These are phyloP conservation scores for Neonectria ditissima DNA, from an alignment of 2,329 filamentous ascomycete genomes.

Conservation along the genomic window DNA sequence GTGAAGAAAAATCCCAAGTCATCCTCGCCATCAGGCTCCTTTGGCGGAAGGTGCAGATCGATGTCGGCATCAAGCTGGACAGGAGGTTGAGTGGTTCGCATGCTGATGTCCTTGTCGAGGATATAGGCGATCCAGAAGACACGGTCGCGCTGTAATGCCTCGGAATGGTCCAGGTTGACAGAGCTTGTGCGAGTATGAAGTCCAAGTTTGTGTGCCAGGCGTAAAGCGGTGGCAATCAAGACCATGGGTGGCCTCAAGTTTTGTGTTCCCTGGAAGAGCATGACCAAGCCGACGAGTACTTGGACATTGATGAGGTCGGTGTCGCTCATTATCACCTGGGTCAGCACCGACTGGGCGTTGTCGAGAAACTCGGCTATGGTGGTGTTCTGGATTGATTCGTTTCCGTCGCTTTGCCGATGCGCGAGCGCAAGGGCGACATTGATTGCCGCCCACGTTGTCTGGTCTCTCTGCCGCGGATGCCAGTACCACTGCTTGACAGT, in stretches of 20 bases:
- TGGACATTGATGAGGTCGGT: constrained; percentile 22
- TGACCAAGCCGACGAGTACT: constrained; percentile 25
- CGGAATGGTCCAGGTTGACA: neutral
- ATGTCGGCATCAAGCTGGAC: constrained; percentile 25
- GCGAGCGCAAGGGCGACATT: constrained; percentile 29
- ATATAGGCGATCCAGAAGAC: constrained; percentile 49
- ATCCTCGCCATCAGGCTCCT: neutral
- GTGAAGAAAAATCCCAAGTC: neutral
- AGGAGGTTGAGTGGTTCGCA: constrained; percentile 15
- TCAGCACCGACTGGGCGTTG: constrained; percentile 28
- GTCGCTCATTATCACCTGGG: constrained; percentile 13
- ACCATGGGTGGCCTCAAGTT: constrained; percentile 21
- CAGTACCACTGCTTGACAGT: constrained; percentile 21
- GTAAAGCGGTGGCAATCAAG: constrained; percentile 26
- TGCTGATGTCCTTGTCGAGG: constrained; percentile 42
- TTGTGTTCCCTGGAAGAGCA: constrained; percentile 16
- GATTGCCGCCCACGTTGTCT: constrained; percentile 26
- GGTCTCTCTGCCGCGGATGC: neutral
- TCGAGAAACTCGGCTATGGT: constrained; percentile 6
- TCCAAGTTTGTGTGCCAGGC: constrained; percentile 24
- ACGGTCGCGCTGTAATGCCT: constrained; percentile 9
- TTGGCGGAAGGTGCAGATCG: constrained; percentile 6
- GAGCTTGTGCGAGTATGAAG: constrained; percentile 9
- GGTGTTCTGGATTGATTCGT: neutral
- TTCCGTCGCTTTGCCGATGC: constrained; percentile 1